Conservation (phyloP, 805 yeast genomes). For the Wickerhamiella azymoides region DNA sequence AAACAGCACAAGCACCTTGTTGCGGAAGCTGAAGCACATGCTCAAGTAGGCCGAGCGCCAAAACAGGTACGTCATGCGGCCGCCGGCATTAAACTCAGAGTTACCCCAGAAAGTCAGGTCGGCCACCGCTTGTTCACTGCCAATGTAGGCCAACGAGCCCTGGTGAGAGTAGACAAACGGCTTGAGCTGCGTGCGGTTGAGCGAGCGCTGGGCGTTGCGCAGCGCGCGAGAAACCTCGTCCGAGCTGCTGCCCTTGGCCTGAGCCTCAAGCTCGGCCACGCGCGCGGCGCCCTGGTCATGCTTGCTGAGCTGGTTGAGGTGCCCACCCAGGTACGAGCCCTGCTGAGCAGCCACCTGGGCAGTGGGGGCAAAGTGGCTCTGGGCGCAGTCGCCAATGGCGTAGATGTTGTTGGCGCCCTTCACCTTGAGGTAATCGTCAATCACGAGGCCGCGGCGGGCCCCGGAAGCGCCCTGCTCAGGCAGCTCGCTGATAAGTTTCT, state of each 20-base stretch:
- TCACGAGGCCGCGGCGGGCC: conserved; percentile 81
- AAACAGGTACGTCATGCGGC: conserved; percentile 75
- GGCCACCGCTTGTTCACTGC: conserved; percentile 83
- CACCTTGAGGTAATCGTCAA: conserved; percentile 68
- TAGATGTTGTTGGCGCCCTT: conserved; percentile 73
- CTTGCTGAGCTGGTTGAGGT: conserved; percentile 41
- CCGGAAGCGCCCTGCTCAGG: conserved; percentile 53
- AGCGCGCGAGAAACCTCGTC: conserved; percentile 12
- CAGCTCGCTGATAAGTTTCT: conserved; percentile 50
- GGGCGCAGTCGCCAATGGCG: conserved; percentile 91
- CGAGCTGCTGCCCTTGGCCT: conserved; percentile 9
- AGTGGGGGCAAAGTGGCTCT: conserved; percentile 82
- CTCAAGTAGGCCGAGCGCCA: conserved; percentile 91
- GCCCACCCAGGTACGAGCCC: conserved; percentile 65
- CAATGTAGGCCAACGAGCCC: conserved; percentile 91
- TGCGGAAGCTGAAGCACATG: conserved; percentile 82
- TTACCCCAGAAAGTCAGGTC: conserved; percentile 56
- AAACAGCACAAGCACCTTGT: conserved; percentile 68
- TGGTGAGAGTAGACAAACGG: conserved; percentile 74
- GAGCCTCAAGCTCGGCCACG: conserved; percentile 28
- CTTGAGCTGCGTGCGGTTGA: conserved; percentile 21
- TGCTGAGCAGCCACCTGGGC: conserved; percentile 97
- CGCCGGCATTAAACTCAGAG: conserved; percentile 69
- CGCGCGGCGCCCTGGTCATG: conserved; percentile 26
- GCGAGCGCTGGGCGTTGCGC: conserved; percentile 25